Evolutionary conservation across 495 filamentous ascomycete species (phyloP).

Genomic region (Talaromyces trachyspermus): DNA sequence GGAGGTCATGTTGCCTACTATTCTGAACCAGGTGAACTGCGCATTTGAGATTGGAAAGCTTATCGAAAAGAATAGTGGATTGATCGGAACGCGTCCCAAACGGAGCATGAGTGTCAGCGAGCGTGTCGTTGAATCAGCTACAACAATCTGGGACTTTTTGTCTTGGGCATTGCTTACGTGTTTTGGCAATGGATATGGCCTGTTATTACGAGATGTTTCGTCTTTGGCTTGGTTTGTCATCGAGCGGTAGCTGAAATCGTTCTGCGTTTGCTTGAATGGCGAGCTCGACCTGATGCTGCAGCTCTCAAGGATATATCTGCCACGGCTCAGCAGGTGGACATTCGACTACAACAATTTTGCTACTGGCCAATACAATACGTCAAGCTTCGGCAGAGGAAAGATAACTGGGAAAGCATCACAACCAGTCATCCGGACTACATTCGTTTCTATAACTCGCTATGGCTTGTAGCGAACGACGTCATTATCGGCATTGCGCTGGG

Average conservation of each 20-base stretch:
- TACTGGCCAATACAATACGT: conserved; percentile 98
- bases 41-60: conserved; percentile 79
- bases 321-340: conserved; percentile 97
- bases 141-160: conserved; percentile 69
- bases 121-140: conserved; percentile 88
- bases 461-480: conserved; percentile 97
- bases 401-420: conserved; percentile 92
- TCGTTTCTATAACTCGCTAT: conserved; percentile 96
- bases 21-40: conserved; percentile 95
- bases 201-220: conserved; percentile 61
- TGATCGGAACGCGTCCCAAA: conserved; percentile 72
- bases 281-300: conserved; percentile 67
- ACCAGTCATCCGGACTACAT: conserved; percentile 97
- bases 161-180: conserved; percentile 62
- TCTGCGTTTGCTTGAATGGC: conserved; percentile 79
- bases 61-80: conserved; percentile 76
- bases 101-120: conserved; percentile 88
- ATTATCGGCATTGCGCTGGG: conserved; percentile 97
- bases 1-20: conserved; percentile 69
- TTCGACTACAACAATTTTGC: conserved; percentile 95
- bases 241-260: conserved; percentile 74
- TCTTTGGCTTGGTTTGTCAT: conserved; percentile 72
- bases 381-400: conserved; percentile 77
- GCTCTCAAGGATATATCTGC: conserved; percentile 94
- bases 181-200: conserved; percentile 74